phyloP scores from a whole-genome alignment of 2,329 filamentous ascomycete genomes.

The Aspergillus sp. region DNA sequence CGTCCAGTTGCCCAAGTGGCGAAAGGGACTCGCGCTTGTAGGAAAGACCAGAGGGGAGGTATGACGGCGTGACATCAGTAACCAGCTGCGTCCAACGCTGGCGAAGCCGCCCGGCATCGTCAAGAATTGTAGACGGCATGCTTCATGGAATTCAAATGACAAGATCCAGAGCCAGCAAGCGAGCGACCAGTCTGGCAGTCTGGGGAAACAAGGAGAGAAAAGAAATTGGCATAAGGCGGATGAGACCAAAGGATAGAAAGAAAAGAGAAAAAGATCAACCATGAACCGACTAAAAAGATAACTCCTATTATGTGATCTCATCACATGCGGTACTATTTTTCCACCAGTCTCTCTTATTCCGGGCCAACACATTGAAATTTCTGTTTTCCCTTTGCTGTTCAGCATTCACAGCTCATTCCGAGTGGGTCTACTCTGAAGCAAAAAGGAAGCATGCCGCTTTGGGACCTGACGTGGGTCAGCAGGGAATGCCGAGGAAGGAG shows the following conservation, averaged over 20 bases:
- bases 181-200: slow-evolving; percentile 3
- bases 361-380: not conserved
- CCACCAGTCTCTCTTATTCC: not conserved
- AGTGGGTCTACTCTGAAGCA: not conserved
- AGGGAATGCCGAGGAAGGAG: not conserved
- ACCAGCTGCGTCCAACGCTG: slow-evolving; percentile 12
- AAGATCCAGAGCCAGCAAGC: slow-evolving; percentile 5
- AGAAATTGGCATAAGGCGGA: not conserved
- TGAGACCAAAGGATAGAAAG: not conserved
- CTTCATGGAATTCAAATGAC: slow-evolving; percentile 1
- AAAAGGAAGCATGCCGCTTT: not conserved
- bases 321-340: not conserved
- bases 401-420: not conserved
- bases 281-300: not conserved
- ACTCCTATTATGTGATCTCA: not conserved
- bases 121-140: slow-evolving; percentile 12
- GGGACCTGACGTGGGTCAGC: not conserved
- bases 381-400: not conserved
- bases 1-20: slow-evolving; percentile 5
- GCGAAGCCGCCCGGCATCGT: slow-evolving; percentile 13
- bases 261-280: not conserved
- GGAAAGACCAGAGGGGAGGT: slow-evolving; percentile 13
- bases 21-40: slow-evolving; percentile 4
- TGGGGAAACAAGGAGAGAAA: slow-evolving; percentile 1
- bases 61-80: slow-evolving; percentile 13